These are phyloP conservation scores for Olyra latifolia DNA, from an alignment of 176 grass and related monocot genomes.

Conservation along the genomic window DNA sequence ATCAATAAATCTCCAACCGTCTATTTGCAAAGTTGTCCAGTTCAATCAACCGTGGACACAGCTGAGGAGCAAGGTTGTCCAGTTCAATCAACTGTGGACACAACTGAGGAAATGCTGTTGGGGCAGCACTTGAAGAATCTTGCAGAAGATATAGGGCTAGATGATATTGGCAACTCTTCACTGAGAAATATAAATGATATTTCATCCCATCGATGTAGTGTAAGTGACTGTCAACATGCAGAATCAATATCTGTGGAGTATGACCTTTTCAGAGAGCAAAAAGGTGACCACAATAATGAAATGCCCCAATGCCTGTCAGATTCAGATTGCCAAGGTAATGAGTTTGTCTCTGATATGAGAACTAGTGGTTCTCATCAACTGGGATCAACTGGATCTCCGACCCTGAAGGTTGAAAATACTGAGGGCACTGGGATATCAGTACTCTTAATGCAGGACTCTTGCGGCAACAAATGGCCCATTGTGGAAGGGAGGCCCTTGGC, in stretches of 20 bases:
- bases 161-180: not conserved
- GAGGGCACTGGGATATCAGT: slow-evolving; percentile 73
- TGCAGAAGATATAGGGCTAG: slow-evolving; percentile 13
- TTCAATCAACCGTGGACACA: slow-evolving; percentile 21
- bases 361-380: slow-evolving; percentile 10
- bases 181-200: slow-evolving; percentile 22
- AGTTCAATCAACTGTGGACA: slow-evolving; percentile 24
- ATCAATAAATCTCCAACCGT: slow-evolving; percentile 10
- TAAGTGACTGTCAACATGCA: slow-evolving; percentile 27
- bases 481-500: slow-evolving; percentile 55
- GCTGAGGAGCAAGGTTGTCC: slow-evolving; percentile 17
- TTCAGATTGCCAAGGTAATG: slow-evolving; percentile 9
- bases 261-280: slow-evolving; percentile 30
- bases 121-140: slow-evolving; percentile 30
- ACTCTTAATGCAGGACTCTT: slow-evolving; percentile 63
- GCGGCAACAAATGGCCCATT: slow-evolving; percentile 64
- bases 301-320: slow-evolving; percentile 18
- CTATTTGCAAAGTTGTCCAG: slow-evolving; percentile 1
- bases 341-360: slow-evolving; percentile 23
- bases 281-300: slow-evolving; percentile 10
- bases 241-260: slow-evolving; percentile 16
- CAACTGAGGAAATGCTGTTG: slow-evolving; percentile 37
- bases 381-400: slow-evolving; percentile 23
- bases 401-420: slow-evolving; percentile 39
- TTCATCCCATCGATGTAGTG: slow-evolving; percentile 14